These are phyloP conservation scores for Sherardia arvensis DNA, from an alignment of 257 asterid species.

Conservation along the genomic window DNA sequence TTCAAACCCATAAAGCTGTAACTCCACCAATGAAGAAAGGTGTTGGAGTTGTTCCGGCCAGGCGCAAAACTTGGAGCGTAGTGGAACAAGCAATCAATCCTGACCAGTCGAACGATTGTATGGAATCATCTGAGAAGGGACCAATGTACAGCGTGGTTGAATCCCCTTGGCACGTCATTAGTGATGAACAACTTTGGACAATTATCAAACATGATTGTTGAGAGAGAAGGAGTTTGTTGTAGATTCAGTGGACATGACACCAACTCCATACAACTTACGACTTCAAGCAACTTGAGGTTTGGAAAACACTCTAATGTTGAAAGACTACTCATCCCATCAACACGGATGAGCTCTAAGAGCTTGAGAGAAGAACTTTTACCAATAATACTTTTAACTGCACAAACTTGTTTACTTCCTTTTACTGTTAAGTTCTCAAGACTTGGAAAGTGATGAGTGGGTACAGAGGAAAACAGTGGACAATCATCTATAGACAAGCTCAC, in stretches of 20 bases:
- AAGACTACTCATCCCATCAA: not conserved
- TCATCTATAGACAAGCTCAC: not conserved
- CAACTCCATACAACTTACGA: not conserved
- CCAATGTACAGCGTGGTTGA: too few relatives aligned
- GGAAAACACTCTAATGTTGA: not conserved
- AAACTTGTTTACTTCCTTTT: not conserved
- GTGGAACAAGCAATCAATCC: too few relatives aligned
- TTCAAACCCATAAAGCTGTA: too few relatives aligned
- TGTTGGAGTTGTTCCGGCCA: too few relatives aligned
- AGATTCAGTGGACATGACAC: constrained; percentile 1
- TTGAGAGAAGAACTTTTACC: not conserved
- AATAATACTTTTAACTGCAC: not conserved
- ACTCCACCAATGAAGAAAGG: too few relatives aligned
- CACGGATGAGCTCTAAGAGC: not conserved
- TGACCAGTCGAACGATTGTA: not conserved
- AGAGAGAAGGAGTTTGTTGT: not conserved
- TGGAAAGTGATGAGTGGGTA: not conserved
- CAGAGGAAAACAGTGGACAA: not conserved
- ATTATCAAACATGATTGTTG: fast-evolving
- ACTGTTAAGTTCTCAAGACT: not conserved
- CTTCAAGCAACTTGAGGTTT: not conserved
- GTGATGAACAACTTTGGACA: too few relatives aligned
- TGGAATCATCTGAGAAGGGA: too few relatives aligned
- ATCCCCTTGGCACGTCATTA: not conserved
- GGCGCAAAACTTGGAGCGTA: too few relatives aligned